These are phyloP conservation scores for Carex pumila DNA, from an alignment of 176 grass and related monocot genomes.

Conservation along the genomic window DNA sequence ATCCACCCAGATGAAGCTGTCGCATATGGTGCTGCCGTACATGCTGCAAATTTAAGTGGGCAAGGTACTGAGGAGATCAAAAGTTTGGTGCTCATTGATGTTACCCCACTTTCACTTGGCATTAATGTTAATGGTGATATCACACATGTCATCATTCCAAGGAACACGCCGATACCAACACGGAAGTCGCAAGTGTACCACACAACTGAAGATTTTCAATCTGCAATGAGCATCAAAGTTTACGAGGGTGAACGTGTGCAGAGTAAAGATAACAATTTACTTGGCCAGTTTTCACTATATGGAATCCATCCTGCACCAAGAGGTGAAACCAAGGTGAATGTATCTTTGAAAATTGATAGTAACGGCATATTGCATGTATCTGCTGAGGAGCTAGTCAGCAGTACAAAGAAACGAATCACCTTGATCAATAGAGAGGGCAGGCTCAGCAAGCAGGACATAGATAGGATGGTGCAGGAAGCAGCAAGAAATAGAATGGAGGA, in stretches of 20 bases:
- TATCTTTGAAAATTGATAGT: slow-evolving; percentile 20
- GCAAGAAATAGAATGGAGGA: slow-evolving; percentile 69
- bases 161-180: slow-evolving; percentile 24
- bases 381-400: slow-evolving; percentile 22
- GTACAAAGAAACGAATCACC: slow-evolving; percentile 44
- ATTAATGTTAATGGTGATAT: slow-evolving; percentile 5
- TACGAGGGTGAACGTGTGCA: slow-evolving; percentile 25
- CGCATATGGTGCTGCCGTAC: slow-evolving; percentile 33
- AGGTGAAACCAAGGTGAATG: background rate
- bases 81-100: slow-evolving; percentile 16
- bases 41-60: slow-evolving; percentile 29
- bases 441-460: slow-evolving; percentile 64
- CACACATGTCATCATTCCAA: slow-evolving; percentile 18
- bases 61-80: slow-evolving; percentile 17
- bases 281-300: background rate
- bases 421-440: slow-evolving; percentile 72
- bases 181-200: background rate
- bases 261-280: slow-evolving; percentile 24
- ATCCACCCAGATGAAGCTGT: slow-evolving; percentile 35
- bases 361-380: slow-evolving; percentile 25
- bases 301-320: background rate
- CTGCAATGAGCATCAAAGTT: background rate
- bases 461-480: slow-evolving; percentile 78
- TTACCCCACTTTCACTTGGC: slow-evolving; percentile 1
- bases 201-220: background rate